phyloP scores from a whole-genome alignment of 768 basidiomycete genomes.

The Boletellus emodensis region DNA sequence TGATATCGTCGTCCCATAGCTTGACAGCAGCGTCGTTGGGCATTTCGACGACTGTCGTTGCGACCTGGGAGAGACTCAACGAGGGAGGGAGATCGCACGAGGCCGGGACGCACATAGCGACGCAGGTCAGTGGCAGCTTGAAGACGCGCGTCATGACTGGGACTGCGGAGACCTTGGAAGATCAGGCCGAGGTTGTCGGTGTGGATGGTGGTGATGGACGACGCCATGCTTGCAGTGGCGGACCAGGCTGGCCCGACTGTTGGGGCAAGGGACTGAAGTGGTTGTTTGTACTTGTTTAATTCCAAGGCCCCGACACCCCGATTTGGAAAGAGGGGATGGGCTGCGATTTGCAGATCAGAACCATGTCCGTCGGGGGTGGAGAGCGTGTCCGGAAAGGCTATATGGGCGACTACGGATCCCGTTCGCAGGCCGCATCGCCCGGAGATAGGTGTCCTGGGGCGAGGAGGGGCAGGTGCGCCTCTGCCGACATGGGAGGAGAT shows the following conservation, averaged over 20 bases:
- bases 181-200: conserved; percentile 62
- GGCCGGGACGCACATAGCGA: conserved; percentile 56
- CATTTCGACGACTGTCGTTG: conserved; percentile 71
- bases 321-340: conserved; percentile 6
- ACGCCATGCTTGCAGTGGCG: conserved; percentile 49
- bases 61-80: conserved; percentile 47
- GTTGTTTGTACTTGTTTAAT: conserved; percentile 31
- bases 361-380: no score
- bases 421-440: no score
- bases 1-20: conserved; percentile 84
- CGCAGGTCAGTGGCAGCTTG: conserved; percentile 70
- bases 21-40: conserved; percentile 76
- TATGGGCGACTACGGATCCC: no score
- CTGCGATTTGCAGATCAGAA: background rate
- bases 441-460: no score
- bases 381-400: no score
- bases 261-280: conserved; percentile 9
- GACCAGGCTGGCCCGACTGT: background rate
- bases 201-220: conserved; percentile 52
- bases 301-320: conserved; percentile 11
- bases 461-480: no score
- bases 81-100: conserved; percentile 5
- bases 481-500: conserved; percentile 30
- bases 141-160: conserved; percentile 57
- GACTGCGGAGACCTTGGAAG: conserved; percentile 62